phyloP scores from a whole-genome alignment of 768 basidiomycete genomes.

The Megacollybia marginata region DNA sequence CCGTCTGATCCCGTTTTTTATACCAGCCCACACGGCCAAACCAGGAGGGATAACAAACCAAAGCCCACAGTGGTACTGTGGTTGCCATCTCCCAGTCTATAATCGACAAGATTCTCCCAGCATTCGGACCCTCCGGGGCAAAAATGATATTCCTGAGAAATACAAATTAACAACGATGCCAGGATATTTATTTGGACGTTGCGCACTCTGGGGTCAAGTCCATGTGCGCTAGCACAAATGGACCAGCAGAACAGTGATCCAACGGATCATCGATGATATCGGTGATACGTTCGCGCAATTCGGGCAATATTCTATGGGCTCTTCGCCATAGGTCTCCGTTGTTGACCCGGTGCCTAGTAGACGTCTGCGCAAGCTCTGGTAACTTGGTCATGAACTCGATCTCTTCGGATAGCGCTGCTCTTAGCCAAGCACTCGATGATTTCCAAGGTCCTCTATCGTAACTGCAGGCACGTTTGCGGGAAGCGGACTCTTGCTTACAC shows the following conservation, averaged over 20 bases:
- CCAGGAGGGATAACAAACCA: constrained; percentile 15
- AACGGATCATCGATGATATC: constrained; percentile 11
- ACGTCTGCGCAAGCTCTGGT: constrained; percentile 10
- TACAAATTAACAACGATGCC: not conserved
- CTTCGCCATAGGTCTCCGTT: constrained; percentile 5
- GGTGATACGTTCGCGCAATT: constrained; percentile 8
- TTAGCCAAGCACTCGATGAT: constrained; percentile 10
- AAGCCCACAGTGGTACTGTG: constrained; percentile 14
- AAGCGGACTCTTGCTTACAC: constrained; percentile 12
- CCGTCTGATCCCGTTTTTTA: constrained; percentile 4
- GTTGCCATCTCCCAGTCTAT: constrained; percentile 16
- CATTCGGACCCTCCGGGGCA: constrained; percentile 10
- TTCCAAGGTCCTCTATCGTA: constrained; percentile 17
- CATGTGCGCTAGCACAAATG: constrained; percentile 15
- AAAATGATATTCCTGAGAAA: constrained; percentile 13
- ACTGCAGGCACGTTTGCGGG: constrained; percentile 5
- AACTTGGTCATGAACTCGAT: constrained; percentile 12
- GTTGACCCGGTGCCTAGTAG: constrained; percentile 1
- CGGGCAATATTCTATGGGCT: constrained; percentile 9
- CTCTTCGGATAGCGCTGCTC: constrained; percentile 12
- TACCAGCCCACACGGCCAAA: constrained; percentile 6
- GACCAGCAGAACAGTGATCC: constrained; percentile 12
- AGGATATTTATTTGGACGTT: not conserved
- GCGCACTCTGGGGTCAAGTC: constrained; percentile 13
- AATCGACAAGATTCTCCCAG: constrained; percentile 11